Evolutionary conservation across 1,284 basidiomycete species (phyloP).

Genomic region (Puccinia horiana): DNA sequence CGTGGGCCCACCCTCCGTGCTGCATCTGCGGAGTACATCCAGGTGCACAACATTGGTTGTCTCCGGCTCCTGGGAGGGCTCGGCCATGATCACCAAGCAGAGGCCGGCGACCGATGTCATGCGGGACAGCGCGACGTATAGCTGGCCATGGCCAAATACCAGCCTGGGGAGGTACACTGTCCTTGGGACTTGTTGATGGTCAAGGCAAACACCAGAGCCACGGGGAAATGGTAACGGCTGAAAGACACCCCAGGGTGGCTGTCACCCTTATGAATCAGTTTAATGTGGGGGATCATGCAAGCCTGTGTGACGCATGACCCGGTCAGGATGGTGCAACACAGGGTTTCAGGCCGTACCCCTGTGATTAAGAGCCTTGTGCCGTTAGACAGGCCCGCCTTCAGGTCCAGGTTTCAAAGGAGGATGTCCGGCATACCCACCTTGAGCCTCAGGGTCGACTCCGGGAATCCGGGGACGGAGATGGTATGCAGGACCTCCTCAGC

Average conservation of each 20-base stretch:
- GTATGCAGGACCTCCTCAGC: neutral
- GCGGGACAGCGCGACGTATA: neutral
- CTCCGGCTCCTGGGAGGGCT: too few species aligned
- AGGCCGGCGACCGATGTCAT: too few species aligned
- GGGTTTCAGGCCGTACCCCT: too few species aligned
- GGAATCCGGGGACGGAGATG: neutral
- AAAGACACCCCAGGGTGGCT: neutral
- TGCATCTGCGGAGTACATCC: too few species aligned
- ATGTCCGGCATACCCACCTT: neutral
- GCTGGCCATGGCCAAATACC: constrained; percentile 18
- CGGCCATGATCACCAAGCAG: too few species aligned
- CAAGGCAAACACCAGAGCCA: neutral
- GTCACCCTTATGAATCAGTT: neutral
- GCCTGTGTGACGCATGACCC: too few species aligned
- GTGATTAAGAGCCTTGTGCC: neutral
- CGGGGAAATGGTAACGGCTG: neutral
- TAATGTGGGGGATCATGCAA: too few species aligned
- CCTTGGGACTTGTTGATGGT: constrained; percentile 30
- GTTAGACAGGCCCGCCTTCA: neutral
- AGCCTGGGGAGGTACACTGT: neutral
- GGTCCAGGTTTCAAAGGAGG: neutral
- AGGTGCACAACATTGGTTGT: too few species aligned
- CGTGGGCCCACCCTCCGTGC: too few species aligned
- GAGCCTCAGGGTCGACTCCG: neutral
- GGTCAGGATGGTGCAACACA: too few species aligned